Evolutionary conservation across 1,284 basidiomycete genomes (phyloP).

Genomic region (Pascua sp.): DNA sequence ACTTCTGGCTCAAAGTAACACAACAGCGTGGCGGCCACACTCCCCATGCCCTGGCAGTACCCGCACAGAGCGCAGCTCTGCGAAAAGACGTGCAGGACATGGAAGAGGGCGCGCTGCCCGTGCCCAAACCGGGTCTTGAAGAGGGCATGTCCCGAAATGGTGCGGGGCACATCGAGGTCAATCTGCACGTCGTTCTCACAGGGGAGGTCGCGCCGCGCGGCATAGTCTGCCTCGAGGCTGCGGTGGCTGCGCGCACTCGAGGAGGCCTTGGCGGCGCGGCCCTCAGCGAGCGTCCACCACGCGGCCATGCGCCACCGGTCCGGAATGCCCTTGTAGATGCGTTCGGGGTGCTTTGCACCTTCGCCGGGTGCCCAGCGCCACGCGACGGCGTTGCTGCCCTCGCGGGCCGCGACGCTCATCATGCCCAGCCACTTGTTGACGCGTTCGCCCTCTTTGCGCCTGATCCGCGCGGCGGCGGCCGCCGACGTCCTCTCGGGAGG

Average conservation of each 20-base stretch:
- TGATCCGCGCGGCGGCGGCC: conserved; percentile 14
- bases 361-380: conserved; percentile 65
- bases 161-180: conserved; percentile 94
- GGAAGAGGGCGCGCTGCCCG: conserved; percentile 89
- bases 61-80: conserved; percentile 81
- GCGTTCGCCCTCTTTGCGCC: conserved; percentile 62
- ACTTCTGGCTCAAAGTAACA: conserved; percentile 86
- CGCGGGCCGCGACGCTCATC: conserved; percentile 60
- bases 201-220: conserved; percentile 64
- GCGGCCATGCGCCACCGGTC: conserved; percentile 91
- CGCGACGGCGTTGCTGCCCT: conserved; percentile 68
- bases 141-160: conserved; percentile 89
- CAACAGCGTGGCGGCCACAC: conserved; percentile 88
- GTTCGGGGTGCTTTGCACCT: conserved; percentile 56
- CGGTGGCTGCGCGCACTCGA: conserved; percentile 11
- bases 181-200: conserved; percentile 94
- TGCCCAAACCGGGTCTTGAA: conserved; percentile 94
- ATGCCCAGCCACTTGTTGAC: conserved; percentile 86
- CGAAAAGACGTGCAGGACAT: conserved; percentile 89
- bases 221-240: conserved; percentile 55
- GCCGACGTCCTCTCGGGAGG: conserved; percentile 7
- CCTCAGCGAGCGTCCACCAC: conserved; percentile 71
- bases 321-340: conserved; percentile 89
- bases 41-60: conserved; percentile 99
- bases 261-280: conserved; percentile 29